Base-by-base conservation (phyloP, 768 basidiomycete species). In the Trametes sanguinea region DNA sequence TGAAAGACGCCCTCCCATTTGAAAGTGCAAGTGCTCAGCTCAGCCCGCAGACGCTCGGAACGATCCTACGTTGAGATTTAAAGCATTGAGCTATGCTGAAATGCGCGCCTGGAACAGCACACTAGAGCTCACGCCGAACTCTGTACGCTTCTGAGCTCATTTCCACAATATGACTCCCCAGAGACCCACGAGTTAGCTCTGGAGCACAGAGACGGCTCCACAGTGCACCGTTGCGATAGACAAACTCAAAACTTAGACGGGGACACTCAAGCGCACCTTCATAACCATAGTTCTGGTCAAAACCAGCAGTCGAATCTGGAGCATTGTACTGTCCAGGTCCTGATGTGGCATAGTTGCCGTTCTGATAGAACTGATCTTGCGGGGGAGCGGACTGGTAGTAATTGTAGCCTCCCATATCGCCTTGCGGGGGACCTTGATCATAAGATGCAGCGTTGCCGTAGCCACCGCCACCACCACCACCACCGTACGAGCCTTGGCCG, bases 221-320 rank as follows among this genome's bases (percentile, higher is more conserved):
- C 47, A n/a, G n/a, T 43, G 27, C 51, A 47, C 61, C n/a, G 43
- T 35, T 47, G 44, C 61, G n/a, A 29, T 39, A 8, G 9, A 46
- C 7, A 39, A 32, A 43, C 61, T 57, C 42, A 47, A 55, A 60
- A 17, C 58, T 60, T 43, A 56, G 80, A 84, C 83, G 86, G 77
- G 22, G 86, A 85, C 69, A 75, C 82, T 83, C 60, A 78, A 87
- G 90, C 91, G 90, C 84, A 94, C 91, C 91, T 93, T 92, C 90
- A 78, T 77, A 79, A 77, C 83, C 84, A 75, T 83, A 89, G 65
- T 79, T 86, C 77, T 88, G 86, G 74, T 80, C 64, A 64, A 74
- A 80, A 57, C 81, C 82, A 63, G 78, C 76, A 72, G 81, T 74
- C 65, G 78, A 72, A 54, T 75, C 76, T 74, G 80, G 74, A 56